Evolutionary conservation across 148 eudicot species (phyloP), one percentile per base, ranked within the genome.

Genomic region (Vaccinium vitisidaea): DNA sequence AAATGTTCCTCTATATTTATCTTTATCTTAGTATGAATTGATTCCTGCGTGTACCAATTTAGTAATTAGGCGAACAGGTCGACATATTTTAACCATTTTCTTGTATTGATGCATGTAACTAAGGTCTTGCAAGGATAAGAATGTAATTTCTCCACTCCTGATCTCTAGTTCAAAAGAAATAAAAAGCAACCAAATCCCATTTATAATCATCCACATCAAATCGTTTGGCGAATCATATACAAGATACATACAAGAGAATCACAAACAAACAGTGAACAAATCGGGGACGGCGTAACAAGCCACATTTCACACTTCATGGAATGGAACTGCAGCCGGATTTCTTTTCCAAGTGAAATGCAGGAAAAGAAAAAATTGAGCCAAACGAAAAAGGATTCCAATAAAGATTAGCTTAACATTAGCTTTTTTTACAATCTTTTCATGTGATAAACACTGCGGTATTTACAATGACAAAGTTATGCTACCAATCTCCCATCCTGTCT

Each of bases 401-500:
- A 69, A 16, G 54, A 56, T 53, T 80, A 56, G 84, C 48, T 56
- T 70, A 39, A 58, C 59, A 82, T 67, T 48, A 50, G 73, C 15
- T 8, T 67, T 8, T 67, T 73, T 53, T 50, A 70, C 50, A 80
- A 53, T 79, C 75, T 70, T 32, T 52, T 55, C 48, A 54, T 13
- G 80, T 32, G 49, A 50, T 75, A 52, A 63, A 85, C 87, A 65
- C 88, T 30, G 56, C 65, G 77, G 70, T 93, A 92, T 93, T 88
- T 89, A 93, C 93, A 91, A 83, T n/a, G 85, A 83, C 90, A 85
- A 90, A 36, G 77, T 75, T 82, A 61, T 56, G 30, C n/a, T 81
- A 69, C 75, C 74, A 43, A 84, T 87, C 21, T 52, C 14, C 81
- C 39, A 32, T 52, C 55, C 67, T 53, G 32, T n/a, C 59, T 70